These are phyloP conservation scores for Tylopilus sp. DNA, from an alignment of 1,284 basidiomycete genomes.

Conservation along the genomic window DNA sequence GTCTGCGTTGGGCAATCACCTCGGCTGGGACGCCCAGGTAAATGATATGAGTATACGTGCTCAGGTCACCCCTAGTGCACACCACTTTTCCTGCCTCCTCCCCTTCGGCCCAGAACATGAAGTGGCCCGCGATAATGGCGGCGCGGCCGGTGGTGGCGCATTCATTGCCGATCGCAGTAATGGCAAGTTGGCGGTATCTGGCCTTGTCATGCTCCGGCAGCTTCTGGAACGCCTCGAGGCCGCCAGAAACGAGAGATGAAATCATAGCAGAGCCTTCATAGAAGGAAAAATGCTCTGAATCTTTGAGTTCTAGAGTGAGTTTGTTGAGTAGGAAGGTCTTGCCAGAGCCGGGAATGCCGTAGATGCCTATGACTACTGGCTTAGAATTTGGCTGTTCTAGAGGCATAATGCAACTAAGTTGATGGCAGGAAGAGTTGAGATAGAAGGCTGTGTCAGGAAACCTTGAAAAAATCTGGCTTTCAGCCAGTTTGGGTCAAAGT, in stretches of 20 bases:
- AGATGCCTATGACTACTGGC: slow-evolving; percentile 18
- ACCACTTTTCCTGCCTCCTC: slow-evolving; percentile 20
- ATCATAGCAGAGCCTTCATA: slow-evolving; percentile 22
- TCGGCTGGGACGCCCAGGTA: slow-evolving; percentile 15
- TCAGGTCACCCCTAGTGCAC: slow-evolving; percentile 19
- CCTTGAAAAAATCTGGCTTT: too few species aligned
- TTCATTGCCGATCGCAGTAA: slow-evolving; percentile 18
- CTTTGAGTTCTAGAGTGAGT: slow-evolving; percentile 18
- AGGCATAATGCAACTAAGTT: too few species aligned
- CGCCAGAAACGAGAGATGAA: slow-evolving; percentile 19
- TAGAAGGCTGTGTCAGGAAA: too few species aligned
- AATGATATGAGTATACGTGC: slow-evolving; percentile 21
- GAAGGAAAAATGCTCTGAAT: slow-evolving; percentile 19
- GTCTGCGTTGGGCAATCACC: slow-evolving; percentile 19
- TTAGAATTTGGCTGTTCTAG: slow-evolving; percentile 15
- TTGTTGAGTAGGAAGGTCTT: slow-evolving; percentile 21
- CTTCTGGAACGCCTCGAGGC: slow-evolving; percentile 21
- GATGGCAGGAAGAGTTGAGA: too few species aligned
- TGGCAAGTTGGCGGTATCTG: slow-evolving; percentile 20
- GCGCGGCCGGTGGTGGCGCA: slow-evolving; percentile 12
- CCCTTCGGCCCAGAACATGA: slow-evolving; percentile 22
- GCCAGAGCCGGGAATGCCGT: slow-evolving; percentile 22
- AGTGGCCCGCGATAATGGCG: slow-evolving; percentile 16
- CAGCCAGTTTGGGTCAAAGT: too few species aligned
- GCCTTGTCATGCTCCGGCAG: slow-evolving; percentile 20